phyloP scores from a whole-genome alignment of 176 grass and related monocot species.

The Coix lacrymajobi region DNA sequence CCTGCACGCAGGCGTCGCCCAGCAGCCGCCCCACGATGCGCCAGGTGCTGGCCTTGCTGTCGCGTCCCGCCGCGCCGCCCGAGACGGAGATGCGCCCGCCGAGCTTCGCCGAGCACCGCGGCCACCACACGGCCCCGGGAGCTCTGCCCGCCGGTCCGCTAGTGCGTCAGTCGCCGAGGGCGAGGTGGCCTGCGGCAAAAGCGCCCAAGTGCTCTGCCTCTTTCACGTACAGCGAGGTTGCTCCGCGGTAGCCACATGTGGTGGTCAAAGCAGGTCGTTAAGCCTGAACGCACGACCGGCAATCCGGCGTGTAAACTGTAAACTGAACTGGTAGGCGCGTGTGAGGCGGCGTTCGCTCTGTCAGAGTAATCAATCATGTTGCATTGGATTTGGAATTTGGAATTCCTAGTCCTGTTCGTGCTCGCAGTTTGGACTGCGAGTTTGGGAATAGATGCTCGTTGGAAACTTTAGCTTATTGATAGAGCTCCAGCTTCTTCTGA shows the following conservation, averaged over 20 bases:
- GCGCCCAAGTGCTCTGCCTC: background rate
- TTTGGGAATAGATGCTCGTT: too few species aligned
- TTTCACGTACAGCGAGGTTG: conserved; percentile 17
- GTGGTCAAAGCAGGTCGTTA: background rate
- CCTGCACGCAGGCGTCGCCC: conserved; percentile 39
- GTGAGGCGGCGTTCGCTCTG: too few species aligned
- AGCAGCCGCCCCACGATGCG: conserved; percentile 36
- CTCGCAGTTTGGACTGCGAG: too few species aligned
- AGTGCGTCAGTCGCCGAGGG: background rate
- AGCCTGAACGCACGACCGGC: background rate
- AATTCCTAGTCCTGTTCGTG: too few species aligned
- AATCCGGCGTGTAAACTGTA: background rate
- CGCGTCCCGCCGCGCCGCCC: background rate
- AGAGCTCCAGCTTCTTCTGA: too few species aligned
- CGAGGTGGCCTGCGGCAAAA: background rate
- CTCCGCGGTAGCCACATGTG: background rate
- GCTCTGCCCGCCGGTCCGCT: background rate
- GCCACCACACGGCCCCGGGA: background rate
- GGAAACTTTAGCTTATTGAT: too few species aligned
- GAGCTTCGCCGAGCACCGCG: background rate
- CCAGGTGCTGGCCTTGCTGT: conserved; percentile 37
- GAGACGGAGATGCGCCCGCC: conserved; percentile 5
- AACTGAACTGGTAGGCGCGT: too few species aligned
- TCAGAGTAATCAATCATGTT: too few species aligned
- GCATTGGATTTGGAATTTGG: too few species aligned